Evolutionary conservation across 495 filamentous ascomycete genomes (phyloP), one percentile per base, ranked within the genome.

Genomic region (Corynascus novoguineensis): DNA sequence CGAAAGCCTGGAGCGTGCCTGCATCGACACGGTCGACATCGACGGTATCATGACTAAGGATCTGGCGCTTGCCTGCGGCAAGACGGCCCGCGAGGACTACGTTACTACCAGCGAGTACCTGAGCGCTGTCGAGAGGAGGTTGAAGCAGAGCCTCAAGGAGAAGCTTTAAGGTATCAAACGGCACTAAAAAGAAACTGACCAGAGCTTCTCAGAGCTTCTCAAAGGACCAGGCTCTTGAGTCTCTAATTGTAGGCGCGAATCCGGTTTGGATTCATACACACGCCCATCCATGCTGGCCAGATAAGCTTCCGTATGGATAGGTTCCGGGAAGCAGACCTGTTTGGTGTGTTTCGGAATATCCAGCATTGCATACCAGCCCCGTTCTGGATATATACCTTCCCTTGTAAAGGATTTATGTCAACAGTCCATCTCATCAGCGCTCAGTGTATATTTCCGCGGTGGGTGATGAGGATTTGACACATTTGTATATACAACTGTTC

Each of bases 31-130:
- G 22, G 93, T 98, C 57, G 88, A 97, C 70, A 73, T 88, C 41
- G 90, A 97, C 64, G 89, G 88, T 47, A 87, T 96, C 76, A 98
- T 97, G 93, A 98, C 93, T 66, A 98, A 98, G 83, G 93, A 98
- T 74, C 71, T 98, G 61, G 92, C 92, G 17, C 81, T 98, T 29
- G 85, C 90, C 28, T 91, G 89, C 68, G 93, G 93, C 63, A 88
- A 87, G 80, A 89, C 85, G 57, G 86, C 82, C 41, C 81, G 88
- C 45, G 81, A 80, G 67, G 84, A 87, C 59, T 97, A 89, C 76
- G 93, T 92, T 42, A 95, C 89, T 14, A 98, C 93, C 52, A 78
- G 72, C 57, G 88, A 90, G 75, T 97, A 95, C 77, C 69, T 97
- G 72, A 80, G 85, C 64, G 92, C 92, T 10, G 90, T 97, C 49